A percentile compares a stretch with the other conserved stretches of the same genome.
phyloP scores from a whole-genome alignment of 192 early-diverging fungal species.

The Coemansia sp. region DNA sequence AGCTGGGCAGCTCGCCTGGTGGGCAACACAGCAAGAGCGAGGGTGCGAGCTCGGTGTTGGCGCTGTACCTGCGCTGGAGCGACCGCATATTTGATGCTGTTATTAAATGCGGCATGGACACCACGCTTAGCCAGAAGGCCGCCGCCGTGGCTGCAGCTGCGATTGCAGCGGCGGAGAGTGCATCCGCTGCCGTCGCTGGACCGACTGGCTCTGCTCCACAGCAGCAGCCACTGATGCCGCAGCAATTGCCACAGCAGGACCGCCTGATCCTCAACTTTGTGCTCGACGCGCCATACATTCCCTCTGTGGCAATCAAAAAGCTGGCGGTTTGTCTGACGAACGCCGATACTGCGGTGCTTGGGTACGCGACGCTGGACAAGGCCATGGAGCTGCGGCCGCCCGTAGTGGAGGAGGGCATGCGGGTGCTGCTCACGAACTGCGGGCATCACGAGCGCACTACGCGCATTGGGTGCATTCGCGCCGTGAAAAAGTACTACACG shows the following conservation, averaged over 20 bases:
- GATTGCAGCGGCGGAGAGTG: not conserved
- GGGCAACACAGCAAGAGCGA: not conserved
- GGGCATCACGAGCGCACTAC: constrained; percentile 28
- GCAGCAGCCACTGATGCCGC: not conserved
- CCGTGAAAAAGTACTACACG: constrained; percentile 38
- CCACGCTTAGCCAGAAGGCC: constrained; percentile 9
- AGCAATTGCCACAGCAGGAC: constrained; percentile 9
- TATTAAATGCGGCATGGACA: constrained; percentile 15
- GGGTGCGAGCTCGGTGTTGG: constrained; percentile 10
- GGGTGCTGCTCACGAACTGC: constrained; percentile 36
- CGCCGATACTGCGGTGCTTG: constrained; percentile 24
- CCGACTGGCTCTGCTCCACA: not conserved
- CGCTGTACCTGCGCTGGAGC: constrained; percentile 45
- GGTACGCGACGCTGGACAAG: constrained; percentile 34
- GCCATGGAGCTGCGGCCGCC: constrained; percentile 49
- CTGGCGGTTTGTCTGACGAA: constrained; percentile 22
- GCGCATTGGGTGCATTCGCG: constrained; percentile 43
- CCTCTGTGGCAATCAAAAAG: constrained; percentile 9
- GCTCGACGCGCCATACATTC: constrained; percentile 32
- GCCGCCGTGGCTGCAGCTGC: constrained; percentile 17
- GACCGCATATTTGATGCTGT: constrained; percentile 39
- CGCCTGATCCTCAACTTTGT: constrained; percentile 34
- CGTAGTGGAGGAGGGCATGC: constrained; percentile 27
- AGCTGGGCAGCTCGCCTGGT: constrained; percentile 12
- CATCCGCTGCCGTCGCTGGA: not conserved